Base-by-base conservation (phyloP, 1,139 yeast genomes). In the Candida pseudoviswanathii region DNA sequence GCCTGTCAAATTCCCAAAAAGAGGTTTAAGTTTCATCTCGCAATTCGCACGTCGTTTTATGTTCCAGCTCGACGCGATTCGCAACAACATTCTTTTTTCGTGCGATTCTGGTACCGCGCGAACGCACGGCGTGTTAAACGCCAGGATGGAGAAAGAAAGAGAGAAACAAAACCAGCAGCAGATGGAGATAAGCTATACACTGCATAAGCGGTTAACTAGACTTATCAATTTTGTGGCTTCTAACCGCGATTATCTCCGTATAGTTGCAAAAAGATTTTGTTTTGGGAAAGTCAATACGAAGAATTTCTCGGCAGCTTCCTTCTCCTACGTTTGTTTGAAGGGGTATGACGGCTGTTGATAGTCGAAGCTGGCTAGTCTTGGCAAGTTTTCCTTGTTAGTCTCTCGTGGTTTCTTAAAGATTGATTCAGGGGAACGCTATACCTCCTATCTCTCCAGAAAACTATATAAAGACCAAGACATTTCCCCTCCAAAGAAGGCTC, bases 1-100 rank as follows among this genome's bases (percentile, higher is more conserved):
- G 16, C 16, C 16, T 16, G 16, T 16, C 16, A 16, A 16, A 16
- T 16, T 16, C 16, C 16, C 16, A 2, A 37, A 37, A 8, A 22
- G 9, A 24, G 27, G 30, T 9, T 37, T 37, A 24, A 37, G 40
- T 37, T 37, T 37, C 40, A 37, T 37, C 11, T 37, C 29, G 40
- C 24, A 37, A 37, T 24, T 24, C 16, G 27, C 5, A 2, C 21
- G 10, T 24, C 29, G 6, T 9, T 24, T 24, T 9, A 24, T 37
- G 10, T 11, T 10, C 8, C 22, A 33, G 5, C 5, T 33, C 3
- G 5, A 11, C 37, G 22, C 21, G 25, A 33, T 11, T 33, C 2
- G 37, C 37, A 11, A 3, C 21, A 16, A 11, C 37, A 33, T 33
- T 33, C 37, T 32, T 32, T 32, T 32, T 16, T 16, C 16, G 16